Evolutionary conservation across 768 basidiomycete genomes (phyloP).

Genomic region (Fomitopsis serialis): DNA sequence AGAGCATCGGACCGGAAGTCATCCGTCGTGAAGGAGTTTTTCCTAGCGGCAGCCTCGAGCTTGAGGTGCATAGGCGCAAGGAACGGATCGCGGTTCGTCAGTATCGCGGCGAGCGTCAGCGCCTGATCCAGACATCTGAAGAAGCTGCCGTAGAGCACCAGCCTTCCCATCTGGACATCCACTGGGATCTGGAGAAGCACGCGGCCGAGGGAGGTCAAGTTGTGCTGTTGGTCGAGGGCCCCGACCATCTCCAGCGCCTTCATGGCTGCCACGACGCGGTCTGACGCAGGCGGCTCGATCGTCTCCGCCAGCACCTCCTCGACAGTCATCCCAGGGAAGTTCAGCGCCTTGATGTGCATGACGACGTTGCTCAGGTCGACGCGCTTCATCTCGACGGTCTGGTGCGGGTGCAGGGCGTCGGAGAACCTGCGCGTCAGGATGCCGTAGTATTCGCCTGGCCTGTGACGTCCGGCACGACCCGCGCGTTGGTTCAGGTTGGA

Average conservation of each 20-base stretch:
- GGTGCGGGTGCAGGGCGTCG: conserved; percentile 62
- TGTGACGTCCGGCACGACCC: conserved; percentile 88
- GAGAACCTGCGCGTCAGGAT: conserved; percentile 65
- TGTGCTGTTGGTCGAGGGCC: conserved; percentile 70
- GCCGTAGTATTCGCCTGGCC: conserved; percentile 88
- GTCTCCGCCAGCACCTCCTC: conserved; percentile 81
- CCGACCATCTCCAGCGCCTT: conserved; percentile 79
- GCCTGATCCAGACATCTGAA: conserved; percentile 90
- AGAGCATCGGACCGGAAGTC: conserved; percentile 85
- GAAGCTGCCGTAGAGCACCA: conserved; percentile 87
- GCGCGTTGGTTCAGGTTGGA: conserved; percentile 90
- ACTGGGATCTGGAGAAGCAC: conserved; percentile 88
- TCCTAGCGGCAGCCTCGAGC: conserved; percentile 61
- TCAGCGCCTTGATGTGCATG: conserved; percentile 94
- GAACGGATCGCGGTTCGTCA: conserved; percentile 90
- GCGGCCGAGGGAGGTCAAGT: conserved; percentile 81
- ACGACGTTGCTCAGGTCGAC: conserved; percentile 87
- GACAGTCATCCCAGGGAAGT: conserved; percentile 80
- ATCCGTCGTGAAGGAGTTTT: conserved; percentile 71
- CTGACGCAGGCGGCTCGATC: conserved; percentile 83
- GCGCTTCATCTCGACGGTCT: conserved; percentile 93
- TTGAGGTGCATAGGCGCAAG: conserved; percentile 76
- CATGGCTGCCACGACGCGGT: conserved; percentile 77
- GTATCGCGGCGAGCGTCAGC: conserved; percentile 84
- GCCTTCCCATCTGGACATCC: conserved; percentile 83